Base-by-base conservation (phyloP, 768 basidiomycete genomes). In the Plicaturopsis crispa region DNA sequence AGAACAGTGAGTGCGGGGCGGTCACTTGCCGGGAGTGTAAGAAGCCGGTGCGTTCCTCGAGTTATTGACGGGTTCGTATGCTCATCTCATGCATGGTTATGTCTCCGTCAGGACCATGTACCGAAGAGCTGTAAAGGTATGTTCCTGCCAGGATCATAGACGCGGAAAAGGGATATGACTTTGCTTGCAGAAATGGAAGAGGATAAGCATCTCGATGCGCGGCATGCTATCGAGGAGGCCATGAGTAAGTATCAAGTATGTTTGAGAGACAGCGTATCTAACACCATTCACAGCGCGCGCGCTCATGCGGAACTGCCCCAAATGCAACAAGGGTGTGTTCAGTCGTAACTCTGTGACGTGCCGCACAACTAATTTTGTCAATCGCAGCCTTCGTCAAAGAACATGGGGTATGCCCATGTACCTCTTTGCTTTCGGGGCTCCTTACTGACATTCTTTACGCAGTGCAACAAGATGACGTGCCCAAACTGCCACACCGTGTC, bases 401-500 rank as follows among this genome's bases (percentile, higher is more conserved):
- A 44, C 51, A 55, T 31, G 88, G 87, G 6, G 86, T 87, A 68
- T 34, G 76, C 65, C 1, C 14, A 26, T 24, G 33, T 31, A 19
- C 17, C 33, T 36, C 13, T 26, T 20, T 26, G 14, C 5, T 26
- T 18, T 33, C 16, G 14, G 12, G 4, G 30, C 18, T 2, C 14
- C 35, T 44, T n/a, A 30, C 1, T 12, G 20, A 24, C 35, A 49
- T 23, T 42, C 40, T 38, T 20, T 7, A 35, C 30, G 28, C 47
- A 88, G 81, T 94, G 92, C 63, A 94, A 94, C 72, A 94, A 94
- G 57, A 93, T 96, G 80, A 71, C 66, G 1, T 89, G 87, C 49
- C 74, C 80, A 1, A 61, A 80, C 42, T 94, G 92, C 51, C 44
- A 33, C 2, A 78, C 86, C 0, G 24, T 85, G 28, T 89, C 83